These are phyloP conservation scores for Parachaetomium inaequale DNA, from an alignment of 495 filamentous ascomycete genomes.

Conservation along the genomic window DNA sequence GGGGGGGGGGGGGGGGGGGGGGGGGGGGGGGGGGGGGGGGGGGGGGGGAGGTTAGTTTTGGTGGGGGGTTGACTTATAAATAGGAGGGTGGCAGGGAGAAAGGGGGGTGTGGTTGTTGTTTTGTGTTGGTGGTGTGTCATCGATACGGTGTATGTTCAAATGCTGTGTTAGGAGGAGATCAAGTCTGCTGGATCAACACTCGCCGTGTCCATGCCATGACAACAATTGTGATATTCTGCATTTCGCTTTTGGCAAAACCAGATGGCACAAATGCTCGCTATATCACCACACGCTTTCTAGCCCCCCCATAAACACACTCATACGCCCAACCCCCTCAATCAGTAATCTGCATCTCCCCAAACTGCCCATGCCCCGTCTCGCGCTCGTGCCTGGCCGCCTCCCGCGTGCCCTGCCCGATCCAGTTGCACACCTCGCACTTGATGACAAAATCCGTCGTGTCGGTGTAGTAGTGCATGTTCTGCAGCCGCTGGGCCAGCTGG, in stretches of 20 bases:
- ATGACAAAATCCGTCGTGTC: constrained; percentile 82
- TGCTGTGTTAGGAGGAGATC: not conserved
- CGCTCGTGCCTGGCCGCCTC: constrained; percentile 31
- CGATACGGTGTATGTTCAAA: not conserved
- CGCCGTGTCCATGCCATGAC: not conserved
- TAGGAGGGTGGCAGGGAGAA: constrained; percentile 12
- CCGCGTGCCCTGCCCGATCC: constrained; percentile 66
- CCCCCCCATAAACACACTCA: no score
- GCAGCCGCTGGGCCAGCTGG: constrained; percentile 63
- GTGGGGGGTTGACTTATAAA: constrained; percentile 52
- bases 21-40: constrained; percentile 39
- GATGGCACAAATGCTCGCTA: not conserved
- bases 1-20: constrained; percentile 40
- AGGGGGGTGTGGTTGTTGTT: not conserved
- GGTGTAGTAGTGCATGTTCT: constrained; percentile 80
- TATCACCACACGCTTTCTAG: not conserved
- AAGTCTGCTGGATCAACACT: not conserved
- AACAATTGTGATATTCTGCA: not conserved
- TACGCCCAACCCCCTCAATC: not conserved
- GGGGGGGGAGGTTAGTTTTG: constrained; percentile 47
- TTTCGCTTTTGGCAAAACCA: not conserved
- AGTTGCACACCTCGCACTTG: constrained; percentile 70
- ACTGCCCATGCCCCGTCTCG: constrained; percentile 33
- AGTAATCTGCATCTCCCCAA: constrained; percentile 35
- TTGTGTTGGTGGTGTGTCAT: not conserved